phyloP scores from a whole-genome alignment of 495 filamentous ascomycete genomes.

The Lepidopterella palustris region DNA sequence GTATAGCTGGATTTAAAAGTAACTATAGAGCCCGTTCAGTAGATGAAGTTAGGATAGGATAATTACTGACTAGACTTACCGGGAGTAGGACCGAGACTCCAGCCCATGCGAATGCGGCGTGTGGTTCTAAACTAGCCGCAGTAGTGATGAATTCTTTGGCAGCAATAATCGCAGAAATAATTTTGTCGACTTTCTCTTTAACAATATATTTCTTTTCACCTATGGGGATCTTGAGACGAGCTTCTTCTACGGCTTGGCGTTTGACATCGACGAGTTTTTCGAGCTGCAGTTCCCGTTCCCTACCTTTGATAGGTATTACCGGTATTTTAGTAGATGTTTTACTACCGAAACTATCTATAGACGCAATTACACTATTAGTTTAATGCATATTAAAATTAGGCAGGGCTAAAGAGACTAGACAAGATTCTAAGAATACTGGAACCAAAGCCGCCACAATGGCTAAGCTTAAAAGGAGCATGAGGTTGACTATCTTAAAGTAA shows the following conservation, averaged over 20 bases:
- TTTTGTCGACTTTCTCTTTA: constrained; percentile 4
- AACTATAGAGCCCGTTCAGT: constrained; percentile 2
- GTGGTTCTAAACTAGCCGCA: constrained; percentile 4
- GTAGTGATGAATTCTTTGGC: constrained; percentile 1
- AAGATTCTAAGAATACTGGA: not conserved
- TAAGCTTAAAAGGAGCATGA: not conserved
- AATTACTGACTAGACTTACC: not conserved
- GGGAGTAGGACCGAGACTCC: constrained; percentile 1
- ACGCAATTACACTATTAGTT: not conserved
- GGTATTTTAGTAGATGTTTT: not conserved
- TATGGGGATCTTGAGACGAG: not conserved
- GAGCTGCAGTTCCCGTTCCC: not conserved
- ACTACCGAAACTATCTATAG: not conserved
- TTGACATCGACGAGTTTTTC: constrained; percentile 2
- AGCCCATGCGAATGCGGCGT: constrained; percentile 1
- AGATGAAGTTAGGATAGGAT: not conserved
- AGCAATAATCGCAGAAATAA: not conserved
- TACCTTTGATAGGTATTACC: not conserved
- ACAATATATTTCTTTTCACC: not conserved
- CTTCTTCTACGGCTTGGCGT: not conserved
- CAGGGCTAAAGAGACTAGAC: not conserved
- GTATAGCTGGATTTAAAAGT: not conserved
- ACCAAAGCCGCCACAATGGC: not conserved
- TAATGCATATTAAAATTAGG: not conserved
- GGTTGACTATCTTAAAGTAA: not conserved